Percentiles rank a stretch among this genome's conserved stretches.
These are phyloP conservation scores for Rhododendron molle DNA, from an alignment of 148 eudicot species.

Conservation along the genomic window DNA sequence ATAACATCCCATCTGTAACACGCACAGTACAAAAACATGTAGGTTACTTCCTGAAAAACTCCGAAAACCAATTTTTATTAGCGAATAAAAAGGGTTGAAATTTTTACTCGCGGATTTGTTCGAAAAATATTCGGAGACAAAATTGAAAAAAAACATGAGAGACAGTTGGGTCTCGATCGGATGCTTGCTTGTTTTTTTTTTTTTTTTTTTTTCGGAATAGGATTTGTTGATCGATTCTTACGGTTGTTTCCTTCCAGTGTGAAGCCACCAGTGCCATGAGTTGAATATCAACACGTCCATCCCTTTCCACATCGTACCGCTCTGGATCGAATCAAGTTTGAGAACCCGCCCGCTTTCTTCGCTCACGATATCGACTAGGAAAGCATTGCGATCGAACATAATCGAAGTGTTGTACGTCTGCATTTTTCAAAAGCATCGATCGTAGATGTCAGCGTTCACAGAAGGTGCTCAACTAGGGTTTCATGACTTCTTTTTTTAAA, in stretches of 20 bases:
- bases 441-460: background rate
- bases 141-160: background rate
- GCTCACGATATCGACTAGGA: constrained; percentile 37
- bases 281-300: constrained; percentile 52
- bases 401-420: constrained; percentile 44
- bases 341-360: constrained; percentile 37
- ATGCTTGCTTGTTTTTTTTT: background rate
- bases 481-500: too few species aligned
- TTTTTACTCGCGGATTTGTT: background rate
- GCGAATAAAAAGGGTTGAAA: background rate
- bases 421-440: background rate
- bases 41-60: background rate
- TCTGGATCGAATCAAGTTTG: constrained; percentile 41
- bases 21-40: background rate
- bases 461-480: background rate
- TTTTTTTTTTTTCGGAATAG: too few species aligned
- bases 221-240: constrained; percentile 10
- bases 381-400: constrained; percentile 41
- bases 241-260: constrained; percentile 62
- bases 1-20: constrained; percentile 44
- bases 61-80: background rate
- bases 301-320: constrained; percentile 37
- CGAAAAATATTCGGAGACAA: background rate
- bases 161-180: background rate
- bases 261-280: constrained; percentile 95